A percentile compares a stretch with the other conserved stretches of the same genome.
Evolutionary conservation across 2,329 filamentous ascomycete genomes (phyloP).

Genomic region (Colletotrichum magnum): DNA sequence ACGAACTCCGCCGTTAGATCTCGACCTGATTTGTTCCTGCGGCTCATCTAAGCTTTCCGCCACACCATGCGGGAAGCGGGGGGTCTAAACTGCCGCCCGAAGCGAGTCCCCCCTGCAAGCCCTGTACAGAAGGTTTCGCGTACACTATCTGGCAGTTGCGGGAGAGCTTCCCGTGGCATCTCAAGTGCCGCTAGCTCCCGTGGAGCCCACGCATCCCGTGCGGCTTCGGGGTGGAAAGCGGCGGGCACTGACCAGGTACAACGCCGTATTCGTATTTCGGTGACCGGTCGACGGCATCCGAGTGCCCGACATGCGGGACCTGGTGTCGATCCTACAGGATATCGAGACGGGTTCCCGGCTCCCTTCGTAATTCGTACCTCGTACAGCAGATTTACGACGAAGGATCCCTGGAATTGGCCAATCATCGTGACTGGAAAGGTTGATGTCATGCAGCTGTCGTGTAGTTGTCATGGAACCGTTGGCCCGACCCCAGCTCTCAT

Average conservation of each 20-base stretch:
- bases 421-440: not conserved
- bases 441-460: conserved; percentile 9
- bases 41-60: conserved; percentile 9
- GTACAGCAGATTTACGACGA: conserved; percentile 12
- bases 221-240: not conserved
- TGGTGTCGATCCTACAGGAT: conserved; percentile 7
- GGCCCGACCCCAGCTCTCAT: conserved; percentile 3
- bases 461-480: conserved; percentile 1
- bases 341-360: not conserved
- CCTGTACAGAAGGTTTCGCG: not conserved
- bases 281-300: conserved; percentile 9
- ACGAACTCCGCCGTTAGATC: not conserved
- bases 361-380: conserved; percentile 11
- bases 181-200: not conserved
- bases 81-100: conserved; percentile 5
- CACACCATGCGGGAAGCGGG: not conserved
- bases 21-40: not conserved
- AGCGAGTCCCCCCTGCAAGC: not conserved
- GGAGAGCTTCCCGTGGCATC: not conserved
- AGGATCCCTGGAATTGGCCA: not conserved
- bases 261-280: conserved; percentile 30
- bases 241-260: not conserved
- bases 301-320: conserved; percentile 6
- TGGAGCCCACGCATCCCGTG: not conserved
- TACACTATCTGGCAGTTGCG: not conserved